Conservation (phyloP, 2,329 filamentous ascomycete genomes). For the Beauveria scarabaeidicola region DNA sequence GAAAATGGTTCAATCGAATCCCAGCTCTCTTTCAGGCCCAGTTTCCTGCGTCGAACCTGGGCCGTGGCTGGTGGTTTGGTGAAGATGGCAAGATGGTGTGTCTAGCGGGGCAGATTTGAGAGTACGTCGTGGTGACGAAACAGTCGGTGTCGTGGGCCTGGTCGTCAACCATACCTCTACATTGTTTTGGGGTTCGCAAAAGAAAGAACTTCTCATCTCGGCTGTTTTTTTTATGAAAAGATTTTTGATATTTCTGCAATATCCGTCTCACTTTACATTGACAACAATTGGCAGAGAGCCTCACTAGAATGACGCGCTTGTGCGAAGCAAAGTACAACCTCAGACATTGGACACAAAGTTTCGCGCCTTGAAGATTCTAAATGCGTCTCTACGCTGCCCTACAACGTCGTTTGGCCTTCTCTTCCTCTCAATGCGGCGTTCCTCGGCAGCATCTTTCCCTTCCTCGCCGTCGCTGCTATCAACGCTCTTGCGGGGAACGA, state of each 20-base stretch:
- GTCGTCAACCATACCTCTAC: neutral
- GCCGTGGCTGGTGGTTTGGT: neutral
- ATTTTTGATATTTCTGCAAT: no score
- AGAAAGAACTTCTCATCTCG: neutral
- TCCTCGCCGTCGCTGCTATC: neutral
- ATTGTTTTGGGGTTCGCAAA: neutral
- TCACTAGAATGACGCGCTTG: neutral
- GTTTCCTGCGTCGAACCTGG: neutral
- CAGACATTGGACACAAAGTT: neutral
- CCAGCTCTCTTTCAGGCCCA: neutral
- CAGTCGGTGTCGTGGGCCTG: neutral
- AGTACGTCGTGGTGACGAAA: neutral
- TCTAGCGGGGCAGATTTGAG: neutral
- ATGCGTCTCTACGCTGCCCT: neutral
- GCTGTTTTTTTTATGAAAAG: neutral
- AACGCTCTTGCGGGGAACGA: neutral
- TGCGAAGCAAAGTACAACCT: neutral
- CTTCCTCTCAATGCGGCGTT: neutral
- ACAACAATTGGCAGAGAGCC: neutral
- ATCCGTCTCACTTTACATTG: neutral
- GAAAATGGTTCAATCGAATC: neutral
- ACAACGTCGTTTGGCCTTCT: neutral
- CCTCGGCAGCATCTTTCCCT: neutral
- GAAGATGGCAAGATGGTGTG: neutral
- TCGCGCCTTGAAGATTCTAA: neutral